A percentile compares a stretch with the other conserved stretches of the same genome.
phyloP scores from a whole-genome alignment of 768 basidiomycete species.

The Russula griseocarnosa region DNA sequence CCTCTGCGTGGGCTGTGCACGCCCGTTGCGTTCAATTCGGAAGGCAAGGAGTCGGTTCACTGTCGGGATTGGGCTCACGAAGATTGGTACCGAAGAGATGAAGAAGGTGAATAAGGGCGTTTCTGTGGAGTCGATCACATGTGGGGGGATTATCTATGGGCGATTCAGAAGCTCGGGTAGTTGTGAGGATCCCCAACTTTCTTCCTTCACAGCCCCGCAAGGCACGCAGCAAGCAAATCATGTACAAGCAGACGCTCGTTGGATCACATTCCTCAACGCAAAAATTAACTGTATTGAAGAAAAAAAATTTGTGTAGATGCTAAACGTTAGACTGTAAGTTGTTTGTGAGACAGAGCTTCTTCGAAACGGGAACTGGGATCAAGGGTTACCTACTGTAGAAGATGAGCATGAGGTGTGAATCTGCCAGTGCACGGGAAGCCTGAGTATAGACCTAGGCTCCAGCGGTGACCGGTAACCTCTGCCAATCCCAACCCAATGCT shows the following conservation, averaged over 20 bases:
- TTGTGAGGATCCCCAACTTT: no score
- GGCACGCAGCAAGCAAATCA: no score
- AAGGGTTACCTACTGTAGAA: background rate
- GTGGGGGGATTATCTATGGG: constrained; percentile 88
- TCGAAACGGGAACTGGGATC: background rate
- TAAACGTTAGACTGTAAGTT: constrained; percentile 24
- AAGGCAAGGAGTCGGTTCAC: constrained; percentile 94
- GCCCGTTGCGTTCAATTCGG: constrained; percentile 89
- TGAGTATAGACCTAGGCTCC: background rate
- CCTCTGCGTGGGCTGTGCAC: no score
- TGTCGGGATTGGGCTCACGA: constrained; percentile 79
- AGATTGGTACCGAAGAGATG: constrained; percentile 85
- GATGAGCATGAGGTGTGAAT: background rate
- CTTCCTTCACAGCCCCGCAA: no score
- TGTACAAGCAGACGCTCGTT: background rate
- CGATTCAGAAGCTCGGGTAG: constrained; percentile 51
- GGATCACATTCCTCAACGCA: background rate
- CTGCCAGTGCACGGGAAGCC: background rate
- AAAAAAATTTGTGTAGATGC: background rate
- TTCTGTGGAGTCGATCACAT: constrained; percentile 81
- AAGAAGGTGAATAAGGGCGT: constrained; percentile 84
- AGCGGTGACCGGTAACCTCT: background rate
- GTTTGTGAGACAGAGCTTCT: background rate
- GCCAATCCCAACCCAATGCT: background rate
- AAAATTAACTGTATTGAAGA: no score